phyloP scores from a whole-genome alignment of 2,329 filamentous ascomycete genomes.

The Aureobasidium uvarum region DNA sequence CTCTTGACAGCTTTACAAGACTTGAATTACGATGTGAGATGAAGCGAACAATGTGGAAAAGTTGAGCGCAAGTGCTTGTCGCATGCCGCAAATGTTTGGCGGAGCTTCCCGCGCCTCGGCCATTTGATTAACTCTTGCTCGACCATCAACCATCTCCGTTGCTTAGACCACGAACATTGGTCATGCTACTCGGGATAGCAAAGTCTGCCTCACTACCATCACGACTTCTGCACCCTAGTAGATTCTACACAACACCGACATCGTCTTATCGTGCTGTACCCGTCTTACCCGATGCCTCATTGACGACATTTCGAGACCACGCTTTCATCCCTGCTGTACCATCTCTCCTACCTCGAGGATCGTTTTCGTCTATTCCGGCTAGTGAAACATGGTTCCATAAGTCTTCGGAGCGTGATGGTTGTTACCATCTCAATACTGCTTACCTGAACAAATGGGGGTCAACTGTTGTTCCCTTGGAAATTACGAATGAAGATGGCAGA shows the following conservation, averaged over 20 bases:
- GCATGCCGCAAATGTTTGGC: constrained; percentile 12
- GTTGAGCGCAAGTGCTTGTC: not conserved
- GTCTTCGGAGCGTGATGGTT: constrained; percentile 32
- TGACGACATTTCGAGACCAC: constrained; percentile 51
- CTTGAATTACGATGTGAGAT: not conserved
- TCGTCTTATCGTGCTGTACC: constrained; percentile 30
- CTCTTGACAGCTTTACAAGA: not conserved
- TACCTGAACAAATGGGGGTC: constrained; percentile 50
- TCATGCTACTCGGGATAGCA: constrained; percentile 1
- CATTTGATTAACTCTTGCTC: not conserved
- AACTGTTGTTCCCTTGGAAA: constrained; percentile 59
- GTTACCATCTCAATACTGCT: constrained; percentile 40
- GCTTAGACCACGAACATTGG: not conserved
- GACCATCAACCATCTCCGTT: not conserved
- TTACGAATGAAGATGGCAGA: constrained; percentile 45
- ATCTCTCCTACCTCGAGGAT: constrained; percentile 49
- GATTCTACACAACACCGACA: constrained; percentile 26
- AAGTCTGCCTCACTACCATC: not conserved
- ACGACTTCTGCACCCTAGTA: constrained; percentile 23
- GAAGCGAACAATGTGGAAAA: not conserved
- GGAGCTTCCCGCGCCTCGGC: constrained; percentile 15
- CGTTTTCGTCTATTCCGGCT: constrained; percentile 53
- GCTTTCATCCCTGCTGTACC: constrained; percentile 57
- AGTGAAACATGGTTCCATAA: constrained; percentile 59
- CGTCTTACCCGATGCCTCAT: constrained; percentile 32